Evolutionary conservation across 225 moss, liverwort and hornwort genomes (phyloP).

Genomic region (Straminergon stramineum): DNA sequence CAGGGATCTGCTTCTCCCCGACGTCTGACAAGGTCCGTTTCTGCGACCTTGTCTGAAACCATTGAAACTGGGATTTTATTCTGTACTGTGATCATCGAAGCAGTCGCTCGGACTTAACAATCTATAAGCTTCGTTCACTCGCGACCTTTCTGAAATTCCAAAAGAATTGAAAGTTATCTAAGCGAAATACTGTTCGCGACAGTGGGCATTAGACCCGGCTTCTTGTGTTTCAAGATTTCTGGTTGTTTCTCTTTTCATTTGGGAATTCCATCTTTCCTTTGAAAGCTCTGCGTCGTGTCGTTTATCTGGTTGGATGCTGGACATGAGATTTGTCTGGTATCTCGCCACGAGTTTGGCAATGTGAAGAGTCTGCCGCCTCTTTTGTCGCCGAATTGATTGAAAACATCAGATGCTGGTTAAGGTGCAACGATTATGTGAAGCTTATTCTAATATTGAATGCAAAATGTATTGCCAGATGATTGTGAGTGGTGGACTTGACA

Average conservation of each 20-base stretch:
- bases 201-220: neutral
- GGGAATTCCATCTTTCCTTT: neutral
- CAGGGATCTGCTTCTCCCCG: slow-evolving; percentile 98
- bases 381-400: neutral
- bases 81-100: neutral
- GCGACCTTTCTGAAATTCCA: neutral
- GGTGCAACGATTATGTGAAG: neutral
- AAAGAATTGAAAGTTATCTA: neutral
- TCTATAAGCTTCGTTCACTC: neutral
- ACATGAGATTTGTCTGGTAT: neutral
- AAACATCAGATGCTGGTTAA: neutral
- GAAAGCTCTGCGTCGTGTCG: neutral
- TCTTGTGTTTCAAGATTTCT: neutral
- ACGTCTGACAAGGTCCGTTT: slow-evolving; percentile 83
- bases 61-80: neutral
- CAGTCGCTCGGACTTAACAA: neutral
- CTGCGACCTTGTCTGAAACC: neutral
- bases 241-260: neutral
- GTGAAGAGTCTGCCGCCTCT: neutral
- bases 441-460: neutral
- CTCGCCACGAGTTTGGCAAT: neutral
- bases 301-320: neutral
- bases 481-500: slow-evolving; percentile 96
- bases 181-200: neutral
- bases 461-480: slow-evolving; percentile 57